Conservation (phyloP, 441 rosid species). For the Adansonia grandidieri region DNA sequence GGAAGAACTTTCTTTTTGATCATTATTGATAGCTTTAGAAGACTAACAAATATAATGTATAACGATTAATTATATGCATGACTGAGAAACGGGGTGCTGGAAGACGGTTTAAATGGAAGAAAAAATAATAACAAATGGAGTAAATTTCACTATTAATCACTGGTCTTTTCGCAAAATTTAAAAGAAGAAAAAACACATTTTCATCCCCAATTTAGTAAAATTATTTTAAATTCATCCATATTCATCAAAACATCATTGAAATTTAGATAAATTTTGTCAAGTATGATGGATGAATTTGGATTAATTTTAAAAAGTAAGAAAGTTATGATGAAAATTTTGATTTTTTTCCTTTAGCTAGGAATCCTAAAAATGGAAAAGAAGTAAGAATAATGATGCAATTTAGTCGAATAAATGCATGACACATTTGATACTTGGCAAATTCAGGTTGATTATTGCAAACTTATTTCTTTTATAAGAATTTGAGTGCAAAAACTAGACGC, state of each 20-base stretch:
- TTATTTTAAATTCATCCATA: no score
- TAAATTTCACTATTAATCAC: not conserved
- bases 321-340: not conserved
- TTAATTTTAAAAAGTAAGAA: not conserved
- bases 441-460: conserved; percentile 15
- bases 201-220: no score
- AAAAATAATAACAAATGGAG: not conserved
- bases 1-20: not conserved
- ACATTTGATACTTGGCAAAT: not conserved
- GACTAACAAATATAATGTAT: not conserved
- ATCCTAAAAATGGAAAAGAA: not conserved
- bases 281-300: not conserved
- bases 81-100: not conserved
- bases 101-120: not conserved
- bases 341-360: no score
- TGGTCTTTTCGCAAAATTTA: not conserved
- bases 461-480: not conserved
- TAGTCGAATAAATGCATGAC: not conserved
- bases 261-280: no score
- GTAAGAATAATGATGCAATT: not conserved
- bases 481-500: not conserved
- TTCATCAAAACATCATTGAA: not conserved
- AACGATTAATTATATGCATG: not conserved
- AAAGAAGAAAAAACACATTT: no score
- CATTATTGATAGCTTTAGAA: not conserved